phyloP scores from a whole-genome alignment of 257 asterid genomes.

The Jacaranda copaia region DNA sequence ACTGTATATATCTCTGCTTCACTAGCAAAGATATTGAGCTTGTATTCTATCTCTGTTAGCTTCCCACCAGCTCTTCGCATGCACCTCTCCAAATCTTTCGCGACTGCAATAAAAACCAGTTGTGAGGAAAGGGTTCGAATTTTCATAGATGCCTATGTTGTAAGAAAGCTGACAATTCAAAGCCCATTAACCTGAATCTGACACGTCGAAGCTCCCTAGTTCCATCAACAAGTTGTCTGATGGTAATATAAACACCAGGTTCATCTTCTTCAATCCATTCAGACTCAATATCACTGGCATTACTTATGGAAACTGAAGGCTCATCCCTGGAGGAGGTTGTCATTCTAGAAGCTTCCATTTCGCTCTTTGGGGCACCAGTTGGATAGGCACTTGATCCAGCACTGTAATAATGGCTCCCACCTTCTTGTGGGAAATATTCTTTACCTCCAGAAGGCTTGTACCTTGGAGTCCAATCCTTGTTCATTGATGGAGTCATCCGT shows the following conservation, averaged over 20 bases:
- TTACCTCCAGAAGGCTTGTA: constrained; percentile 36
- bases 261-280: constrained; percentile 96
- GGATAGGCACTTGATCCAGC: constrained; percentile 53
- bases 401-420: constrained; percentile 46
- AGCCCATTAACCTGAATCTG: constrained; percentile 74
- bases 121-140: background rate
- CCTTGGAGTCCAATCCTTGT: constrained; percentile 60
- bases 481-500: constrained; percentile 71
- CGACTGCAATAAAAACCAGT: constrained; percentile 53
- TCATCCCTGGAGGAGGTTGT: constrained; percentile 86
- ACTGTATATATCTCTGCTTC: background rate
- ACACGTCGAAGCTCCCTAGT: constrained; percentile 93
- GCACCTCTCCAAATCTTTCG: constrained; percentile 81
- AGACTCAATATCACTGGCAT: constrained; percentile 85
- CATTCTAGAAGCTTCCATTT: constrained; percentile 73
- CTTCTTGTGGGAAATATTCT: background rate
- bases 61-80: constrained; percentile 96
- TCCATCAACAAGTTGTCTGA: constrained; percentile 88
- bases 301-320: constrained; percentile 82
- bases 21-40: constrained; percentile 76
- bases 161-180: background rate
- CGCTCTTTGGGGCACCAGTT: constrained; percentile 47
- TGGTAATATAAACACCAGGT: constrained; percentile 87
- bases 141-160: background rate
- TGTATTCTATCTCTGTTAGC: constrained; percentile 92